These are phyloP conservation scores for Papiliotrema fonsecae DNA, from an alignment of 1,284 basidiomycete genomes.

Conservation along the genomic window DNA sequence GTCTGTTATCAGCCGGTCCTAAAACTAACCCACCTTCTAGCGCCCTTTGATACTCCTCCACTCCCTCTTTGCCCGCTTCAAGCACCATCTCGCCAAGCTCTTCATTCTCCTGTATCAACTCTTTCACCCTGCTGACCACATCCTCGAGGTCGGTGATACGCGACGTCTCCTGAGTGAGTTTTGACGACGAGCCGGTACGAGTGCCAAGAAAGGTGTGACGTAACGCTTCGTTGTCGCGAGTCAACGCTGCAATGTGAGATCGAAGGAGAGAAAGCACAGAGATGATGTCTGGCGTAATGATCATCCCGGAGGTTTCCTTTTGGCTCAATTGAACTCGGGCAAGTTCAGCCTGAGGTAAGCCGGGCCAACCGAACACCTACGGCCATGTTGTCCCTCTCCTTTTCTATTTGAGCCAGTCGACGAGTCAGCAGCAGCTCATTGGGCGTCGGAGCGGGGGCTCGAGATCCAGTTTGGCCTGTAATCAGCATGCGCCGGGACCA, in stretches of 20 bases:
- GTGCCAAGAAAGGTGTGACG: slow-evolving; percentile 40
- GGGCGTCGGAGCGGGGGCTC: not conserved
- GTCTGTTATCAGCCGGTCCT: slow-evolving; percentile 15
- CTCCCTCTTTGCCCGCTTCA: slow-evolving; percentile 21
- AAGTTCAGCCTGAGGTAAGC: slow-evolving; percentile 9
- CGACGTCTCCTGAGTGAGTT: too few species aligned
- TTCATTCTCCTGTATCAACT: slow-evolving; percentile 40
- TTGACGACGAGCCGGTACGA: too few species aligned
- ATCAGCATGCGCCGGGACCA: too few species aligned
- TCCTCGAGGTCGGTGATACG: too few species aligned
- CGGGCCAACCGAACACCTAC: slow-evolving; percentile 16
- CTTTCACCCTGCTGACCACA: slow-evolving; percentile 34
- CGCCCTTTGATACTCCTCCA: slow-evolving; percentile 29
- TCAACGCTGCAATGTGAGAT: slow-evolving; percentile 35
- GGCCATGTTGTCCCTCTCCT: slow-evolving; percentile 26
- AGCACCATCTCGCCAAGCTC: slow-evolving; percentile 44
- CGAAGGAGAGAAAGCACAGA: slow-evolving; percentile 31
- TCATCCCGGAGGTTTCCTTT: not conserved
- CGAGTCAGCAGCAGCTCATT: slow-evolving; percentile 30
- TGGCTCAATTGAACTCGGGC: not conserved
- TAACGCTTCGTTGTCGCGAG: slow-evolving; percentile 40
- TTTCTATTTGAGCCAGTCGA: slow-evolving; percentile 29
- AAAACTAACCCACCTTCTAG: slow-evolving; percentile 26
- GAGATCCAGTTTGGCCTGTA: too few species aligned
- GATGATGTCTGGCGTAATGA: slow-evolving; percentile 28